phyloP scores from a whole-genome alignment of 768 basidiomycete species.

The Rubroboletus pulcherrimus region DNA sequence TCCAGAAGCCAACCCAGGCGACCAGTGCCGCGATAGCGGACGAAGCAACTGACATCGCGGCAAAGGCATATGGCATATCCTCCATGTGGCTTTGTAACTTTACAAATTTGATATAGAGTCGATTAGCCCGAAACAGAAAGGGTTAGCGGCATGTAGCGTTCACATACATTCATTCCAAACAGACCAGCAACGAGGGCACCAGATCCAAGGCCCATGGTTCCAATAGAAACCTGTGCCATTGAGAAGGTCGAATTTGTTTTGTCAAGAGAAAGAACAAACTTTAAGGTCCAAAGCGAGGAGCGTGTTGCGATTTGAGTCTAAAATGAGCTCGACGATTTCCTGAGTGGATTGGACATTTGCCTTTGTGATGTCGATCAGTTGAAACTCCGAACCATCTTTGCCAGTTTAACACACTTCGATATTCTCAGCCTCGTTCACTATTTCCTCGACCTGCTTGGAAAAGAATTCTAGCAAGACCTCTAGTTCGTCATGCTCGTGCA shows the following conservation, averaged over 20 bases:
- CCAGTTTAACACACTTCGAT: slow-evolving; percentile 56
- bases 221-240: slow-evolving; percentile 73
- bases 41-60: slow-evolving; percentile 56
- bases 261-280: slow-evolving; percentile 36
- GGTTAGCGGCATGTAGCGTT: slow-evolving; percentile 2
- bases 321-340: slow-evolving; percentile 94
- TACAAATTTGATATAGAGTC: slow-evolving; percentile 18
- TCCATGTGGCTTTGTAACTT: slow-evolving; percentile 79
- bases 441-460: slow-evolving; percentile 94
- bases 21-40: slow-evolving; percentile 56
- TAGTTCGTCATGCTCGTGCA: slow-evolving; percentile 86
- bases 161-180: slow-evolving; percentile 94
- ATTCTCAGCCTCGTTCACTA: slow-evolving; percentile 88
- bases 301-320: slow-evolving; percentile 93
- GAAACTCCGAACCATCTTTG: not conserved
- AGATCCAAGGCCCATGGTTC: slow-evolving; percentile 87
- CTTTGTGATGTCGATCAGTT: slow-evolving; percentile 26
- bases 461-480: slow-evolving; percentile 94
- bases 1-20: slow-evolving; percentile 64
- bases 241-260: not conserved
- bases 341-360: slow-evolving; percentile 95
- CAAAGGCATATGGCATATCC: slow-evolving; percentile 69
- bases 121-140: slow-evolving; percentile 25
- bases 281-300: slow-evolving; percentile 89
- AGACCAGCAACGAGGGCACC: slow-evolving; percentile 88